phyloP scores from a whole-genome alignment of 805 yeast genomes.

The Maudiozyma turicensis region DNA sequence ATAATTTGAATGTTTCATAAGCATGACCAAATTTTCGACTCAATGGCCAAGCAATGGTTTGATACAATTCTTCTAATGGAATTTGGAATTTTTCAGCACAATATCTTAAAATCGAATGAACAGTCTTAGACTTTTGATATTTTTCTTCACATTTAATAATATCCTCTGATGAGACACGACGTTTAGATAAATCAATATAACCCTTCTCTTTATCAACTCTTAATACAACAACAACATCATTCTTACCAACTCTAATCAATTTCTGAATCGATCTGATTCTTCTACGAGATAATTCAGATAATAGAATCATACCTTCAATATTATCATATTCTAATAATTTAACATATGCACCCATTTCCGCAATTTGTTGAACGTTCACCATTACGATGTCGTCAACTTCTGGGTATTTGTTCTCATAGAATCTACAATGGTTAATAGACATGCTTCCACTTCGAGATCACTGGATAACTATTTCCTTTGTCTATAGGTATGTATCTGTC shows the following conservation, averaged over 20 bases:
- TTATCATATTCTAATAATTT: conserved; percentile 93
- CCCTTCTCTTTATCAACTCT: conserved; percentile 99
- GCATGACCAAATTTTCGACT: conserved; percentile 94
- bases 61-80: conserved; percentile 76
- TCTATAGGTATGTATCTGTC: no score
- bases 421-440: conserved; percentile 89
- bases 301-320: conserved; percentile 96
- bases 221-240: conserved; percentile 94
- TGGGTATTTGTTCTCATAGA: conserved; percentile 95
- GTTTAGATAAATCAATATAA: conserved; percentile 92
- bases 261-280: conserved; percentile 97
- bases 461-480: no score
- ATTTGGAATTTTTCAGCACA: conserved; percentile 94
- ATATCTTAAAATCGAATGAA: conserved; percentile 95
- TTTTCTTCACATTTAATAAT: conserved; percentile 95
- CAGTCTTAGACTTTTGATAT: conserved; percentile 93
- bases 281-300: conserved; percentile 94
- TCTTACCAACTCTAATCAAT: conserved; percentile 94
- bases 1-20: conserved; percentile 91
- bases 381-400: conserved; percentile 98
- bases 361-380: conserved; percentile 97
- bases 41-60: conserved; percentile 93
- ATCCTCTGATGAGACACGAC: conserved; percentile 97
- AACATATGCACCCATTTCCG: conserved; percentile 99
- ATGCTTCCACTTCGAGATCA: conserved; percentile 27